Evolutionary conservation across 306 rosid genomes (phyloP), one percentile per base, ranked within the genome.

Genomic region (Lathyrus oleraceus): DNA sequence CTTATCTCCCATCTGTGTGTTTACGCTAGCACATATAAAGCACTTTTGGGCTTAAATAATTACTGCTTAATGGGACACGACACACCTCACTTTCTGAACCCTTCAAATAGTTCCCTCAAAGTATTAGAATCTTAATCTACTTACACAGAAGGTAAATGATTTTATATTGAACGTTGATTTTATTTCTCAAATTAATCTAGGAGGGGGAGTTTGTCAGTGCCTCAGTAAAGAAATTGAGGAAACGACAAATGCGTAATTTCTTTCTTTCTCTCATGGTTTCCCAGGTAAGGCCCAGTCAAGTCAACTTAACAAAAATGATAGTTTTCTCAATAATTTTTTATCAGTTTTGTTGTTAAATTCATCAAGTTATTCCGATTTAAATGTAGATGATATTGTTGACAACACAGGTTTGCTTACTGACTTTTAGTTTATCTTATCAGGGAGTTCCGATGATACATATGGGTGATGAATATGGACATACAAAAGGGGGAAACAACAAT

Each of bases 381-480:
- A 52, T 25, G 39, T 30, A 28, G 40, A 70, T 30, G 23, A 73
- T 43, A 19, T 53, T 73, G 62, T 65, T 44, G 51, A 48, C 27
- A 43, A 40, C 53, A 43, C 4, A 2, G 35, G 6, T 56, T 63
- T 54, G 45, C 81, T 70, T 54, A 69, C 78, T 56, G 69, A 73
- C 61, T 17, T 36, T 44, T 27, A 23, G 71, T 65, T 62, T 47
- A 49, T 78, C 57, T 43, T 61, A 72, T 45, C 90, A 94, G 98
- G 98, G 98, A 51, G 97, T 94, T 72, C 97, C 97, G 0, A 85
- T 94, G 99, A 87, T 94, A 76, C 57, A 69, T 57, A 94, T 91
- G 99, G 99, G 99, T 8, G 99, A 94, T 74, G 99, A 94, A 83
- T 94, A 94, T 45, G 97, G 97, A 54, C 98, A 94, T 72, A 88